Percentiles rank a stretch among this genome's conserved stretches.
phyloP scores from a whole-genome alignment of 2,329 filamentous ascomycete genomes.

The Exophiala xenobiotica region DNA sequence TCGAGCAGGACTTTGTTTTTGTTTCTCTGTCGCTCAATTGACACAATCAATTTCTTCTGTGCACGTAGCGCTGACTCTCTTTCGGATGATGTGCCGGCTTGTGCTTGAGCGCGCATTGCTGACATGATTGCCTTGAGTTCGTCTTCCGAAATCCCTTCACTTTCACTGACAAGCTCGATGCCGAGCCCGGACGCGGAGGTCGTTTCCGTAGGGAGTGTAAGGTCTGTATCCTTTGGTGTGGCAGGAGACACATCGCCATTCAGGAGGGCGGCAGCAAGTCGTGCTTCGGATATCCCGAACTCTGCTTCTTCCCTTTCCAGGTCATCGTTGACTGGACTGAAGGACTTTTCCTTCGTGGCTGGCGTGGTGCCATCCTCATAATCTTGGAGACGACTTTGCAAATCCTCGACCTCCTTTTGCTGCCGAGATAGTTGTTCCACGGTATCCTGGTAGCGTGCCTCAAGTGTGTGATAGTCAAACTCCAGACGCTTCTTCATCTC shows the following conservation, averaged over 20 bases:
- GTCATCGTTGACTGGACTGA: conserved; percentile 17
- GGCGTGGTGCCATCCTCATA: conserved; percentile 27
- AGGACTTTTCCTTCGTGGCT: conserved; percentile 8
- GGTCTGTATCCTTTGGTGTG: not conserved
- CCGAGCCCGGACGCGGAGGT: conserved; percentile 1
- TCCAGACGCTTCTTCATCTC: conserved; percentile 50
- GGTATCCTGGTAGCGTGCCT: conserved; percentile 44
- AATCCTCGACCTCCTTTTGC: conserved; percentile 31
- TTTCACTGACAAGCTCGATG: conserved; percentile 5
- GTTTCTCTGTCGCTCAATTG: conserved; percentile 26
- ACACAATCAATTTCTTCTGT: conserved; percentile 29
- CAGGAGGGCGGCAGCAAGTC: conserved; percentile 27
- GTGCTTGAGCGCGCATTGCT: conserved; percentile 29
- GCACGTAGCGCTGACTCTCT: conserved; percentile 24
- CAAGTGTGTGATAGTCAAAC: conserved; percentile 49
- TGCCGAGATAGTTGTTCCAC: conserved; percentile 40
- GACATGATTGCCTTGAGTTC: conserved; percentile 32
- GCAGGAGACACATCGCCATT: conserved; percentile 12
- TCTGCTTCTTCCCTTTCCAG: conserved; percentile 28
- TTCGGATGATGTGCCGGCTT: conserved; percentile 25
- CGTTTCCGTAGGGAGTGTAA: conserved; percentile 1
- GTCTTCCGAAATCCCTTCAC: conserved; percentile 26
- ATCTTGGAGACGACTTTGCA: conserved; percentile 27
- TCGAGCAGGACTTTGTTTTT: conserved; percentile 25
- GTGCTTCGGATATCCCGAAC: conserved; percentile 26